Conservation (phyloP, 2,329 filamentous ascomycete genomes). For the Alternaria ethzedia region DNA sequence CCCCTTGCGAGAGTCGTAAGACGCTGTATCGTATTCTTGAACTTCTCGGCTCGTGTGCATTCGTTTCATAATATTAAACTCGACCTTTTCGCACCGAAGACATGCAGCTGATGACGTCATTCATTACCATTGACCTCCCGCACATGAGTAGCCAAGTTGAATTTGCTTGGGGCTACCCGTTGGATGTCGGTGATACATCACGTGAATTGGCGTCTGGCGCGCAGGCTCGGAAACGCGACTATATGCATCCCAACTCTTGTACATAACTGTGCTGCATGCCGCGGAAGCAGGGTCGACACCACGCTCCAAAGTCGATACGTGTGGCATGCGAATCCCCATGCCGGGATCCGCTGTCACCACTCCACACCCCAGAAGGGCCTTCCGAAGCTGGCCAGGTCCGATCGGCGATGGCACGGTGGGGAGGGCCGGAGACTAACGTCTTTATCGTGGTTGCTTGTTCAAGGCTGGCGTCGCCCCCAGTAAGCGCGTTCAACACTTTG, state of each 20-base stretch:
- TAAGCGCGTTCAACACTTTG: conserved; percentile 38
- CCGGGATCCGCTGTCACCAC: conserved; percentile 10
- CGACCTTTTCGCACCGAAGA: not conserved
- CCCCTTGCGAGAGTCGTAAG: not conserved
- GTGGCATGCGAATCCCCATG: conserved; percentile 2
- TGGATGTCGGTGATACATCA: not conserved
- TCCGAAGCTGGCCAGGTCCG: conserved; percentile 10
- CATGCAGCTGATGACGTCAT: not conserved
- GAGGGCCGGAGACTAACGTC: conserved; percentile 9
- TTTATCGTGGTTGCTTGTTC: conserved; percentile 24
- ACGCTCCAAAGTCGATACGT: not conserved
- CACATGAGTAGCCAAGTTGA: not conserved
- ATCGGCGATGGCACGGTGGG: conserved; percentile 23
- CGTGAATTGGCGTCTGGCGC: conserved; percentile 11
- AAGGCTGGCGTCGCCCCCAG: conserved; percentile 20
- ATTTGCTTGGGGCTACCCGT: not conserved
- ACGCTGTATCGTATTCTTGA: not conserved
- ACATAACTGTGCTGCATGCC: not conserved
- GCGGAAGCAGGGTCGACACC: not conserved
- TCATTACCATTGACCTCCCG: not conserved
- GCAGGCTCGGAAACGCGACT: not conserved
- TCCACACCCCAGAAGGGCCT: conserved; percentile 17
- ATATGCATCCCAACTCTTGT: not conserved
- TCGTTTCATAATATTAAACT: not conserved
- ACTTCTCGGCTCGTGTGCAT: not conserved